These are phyloP conservation scores for Aspergillus sojae DNA, from an alignment of 2,329 filamentous ascomycete species.

Conservation along the genomic window DNA sequence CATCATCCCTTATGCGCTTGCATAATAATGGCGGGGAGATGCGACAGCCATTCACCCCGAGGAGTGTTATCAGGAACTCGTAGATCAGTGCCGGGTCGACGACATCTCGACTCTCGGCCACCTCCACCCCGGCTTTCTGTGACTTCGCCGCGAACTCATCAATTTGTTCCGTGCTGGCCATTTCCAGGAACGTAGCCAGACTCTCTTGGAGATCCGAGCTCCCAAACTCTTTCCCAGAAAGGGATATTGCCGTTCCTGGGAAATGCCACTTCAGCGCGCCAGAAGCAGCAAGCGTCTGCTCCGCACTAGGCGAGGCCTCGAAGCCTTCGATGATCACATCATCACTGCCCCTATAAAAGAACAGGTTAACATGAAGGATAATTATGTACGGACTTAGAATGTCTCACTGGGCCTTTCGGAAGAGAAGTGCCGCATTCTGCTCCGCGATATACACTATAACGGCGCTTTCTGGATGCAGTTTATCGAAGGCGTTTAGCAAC, in stretches of 20 bases:
- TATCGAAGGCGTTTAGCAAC: constrained; percentile 32
- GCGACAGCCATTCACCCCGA: constrained; percentile 56
- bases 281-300: constrained; percentile 55
- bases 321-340: constrained; percentile 61
- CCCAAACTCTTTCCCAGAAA: constrained; percentile 46
- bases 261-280: constrained; percentile 63
- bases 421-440: constrained; percentile 54
- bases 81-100: constrained; percentile 60
- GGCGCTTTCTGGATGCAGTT: constrained; percentile 30
- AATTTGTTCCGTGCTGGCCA: constrained; percentile 57
- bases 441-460: constrained; percentile 50
- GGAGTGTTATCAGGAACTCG: constrained; percentile 61
- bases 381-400: neutral
- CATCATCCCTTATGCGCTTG: constrained; percentile 67
- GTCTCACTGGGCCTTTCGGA: constrained; percentile 33
- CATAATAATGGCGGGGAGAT: constrained; percentile 43
- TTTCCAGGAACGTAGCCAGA: constrained; percentile 58
- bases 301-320: constrained; percentile 59
- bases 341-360: constrained; percentile 1
- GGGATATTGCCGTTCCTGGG: constrained; percentile 55
- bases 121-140: constrained; percentile 53
- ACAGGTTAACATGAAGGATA: too few species aligned
- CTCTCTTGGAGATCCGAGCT: constrained; percentile 50
- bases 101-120: constrained; percentile 62
- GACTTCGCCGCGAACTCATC: constrained; percentile 56